Evolutionary conservation across 176 grass and related monocot genomes (phyloP).

Genomic region (Aegilops longissima): DNA sequence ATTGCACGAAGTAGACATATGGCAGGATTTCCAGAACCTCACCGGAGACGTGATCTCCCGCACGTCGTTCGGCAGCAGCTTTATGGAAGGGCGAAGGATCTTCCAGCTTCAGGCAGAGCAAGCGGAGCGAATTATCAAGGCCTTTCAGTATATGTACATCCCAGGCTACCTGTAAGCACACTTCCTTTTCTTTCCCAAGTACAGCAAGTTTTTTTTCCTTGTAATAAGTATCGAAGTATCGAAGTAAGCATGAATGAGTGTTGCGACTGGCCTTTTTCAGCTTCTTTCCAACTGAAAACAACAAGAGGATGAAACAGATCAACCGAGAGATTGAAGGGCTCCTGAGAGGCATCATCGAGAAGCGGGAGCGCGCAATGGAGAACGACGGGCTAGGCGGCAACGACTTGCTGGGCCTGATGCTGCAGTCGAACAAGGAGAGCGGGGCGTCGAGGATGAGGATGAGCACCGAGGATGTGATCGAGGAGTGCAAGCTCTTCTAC

Average conservation of each 20-base stretch:
- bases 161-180: conserved; percentile 53
- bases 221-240: not conserved
- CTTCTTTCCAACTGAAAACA: conserved; percentile 61
- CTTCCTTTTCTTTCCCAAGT: not conserved
- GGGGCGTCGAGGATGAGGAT: conserved; percentile 33
- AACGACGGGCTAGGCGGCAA: conserved; percentile 30
- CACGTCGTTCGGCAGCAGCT: conserved; percentile 72
- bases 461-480: conserved; percentile 62
- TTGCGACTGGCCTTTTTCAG: conserved; percentile 20
- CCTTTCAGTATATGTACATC: conserved; percentile 46
- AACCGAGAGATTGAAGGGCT: conserved; percentile 36
- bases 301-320: conserved; percentile 45
- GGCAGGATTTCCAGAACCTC: conserved; percentile 63
- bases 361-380: conserved; percentile 39
- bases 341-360: conserved; percentile 55
- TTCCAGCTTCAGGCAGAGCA: conserved; percentile 72
- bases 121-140: conserved; percentile 27
- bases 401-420: conserved; percentile 64
- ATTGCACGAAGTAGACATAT: conserved; percentile 52
- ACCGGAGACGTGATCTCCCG: conserved; percentile 77
- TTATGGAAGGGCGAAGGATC: conserved; percentile 63
- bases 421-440: conserved; percentile 52
- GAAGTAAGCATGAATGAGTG: conserved; percentile 1
- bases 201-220: no score
- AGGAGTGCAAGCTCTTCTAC: conserved; percentile 91